A percentile compares a stretch with the other conserved stretches of the same genome.
phyloP scores from a whole-genome alignment of 1,284 basidiomycete genomes.

The Austroboletus niveus region DNA sequence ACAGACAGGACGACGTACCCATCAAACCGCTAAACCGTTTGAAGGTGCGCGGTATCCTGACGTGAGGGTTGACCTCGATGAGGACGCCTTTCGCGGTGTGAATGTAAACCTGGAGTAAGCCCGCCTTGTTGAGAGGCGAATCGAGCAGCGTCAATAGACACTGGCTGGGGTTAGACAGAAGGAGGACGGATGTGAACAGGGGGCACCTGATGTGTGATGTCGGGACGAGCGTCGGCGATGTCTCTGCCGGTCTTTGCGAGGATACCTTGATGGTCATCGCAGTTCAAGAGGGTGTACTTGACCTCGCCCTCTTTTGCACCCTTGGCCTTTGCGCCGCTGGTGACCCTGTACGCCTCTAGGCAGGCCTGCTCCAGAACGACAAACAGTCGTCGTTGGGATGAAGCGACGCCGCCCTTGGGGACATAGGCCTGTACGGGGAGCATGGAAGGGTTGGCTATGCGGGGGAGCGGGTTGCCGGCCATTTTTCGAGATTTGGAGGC shows the following conservation, averaged over 20 bases:
- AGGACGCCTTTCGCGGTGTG: slow-evolving; percentile 96
- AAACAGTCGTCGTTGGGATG: slow-evolving; percentile 74
- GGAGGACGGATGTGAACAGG: background rate
- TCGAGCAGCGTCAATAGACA: slow-evolving; percentile 96
- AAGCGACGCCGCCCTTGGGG: slow-evolving; percentile 57
- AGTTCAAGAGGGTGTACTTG: slow-evolving; percentile 97
- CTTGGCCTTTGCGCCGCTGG: slow-evolving; percentile 54
- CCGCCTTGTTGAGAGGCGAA: slow-evolving; percentile 97
- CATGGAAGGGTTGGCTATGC: slow-evolving; percentile 70
- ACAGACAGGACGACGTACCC: slow-evolving; percentile 59
- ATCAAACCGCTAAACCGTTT: slow-evolving; percentile 98
- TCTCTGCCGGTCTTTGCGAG: slow-evolving; percentile 97
- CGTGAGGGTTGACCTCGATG: slow-evolving; percentile 98
- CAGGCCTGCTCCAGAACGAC: slow-evolving; percentile 94
- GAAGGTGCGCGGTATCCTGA: slow-evolving; percentile 97
- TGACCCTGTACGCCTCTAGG: slow-evolving; percentile 92
- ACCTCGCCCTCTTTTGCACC: slow-evolving; percentile 69
- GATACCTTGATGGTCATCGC: slow-evolving; percentile 99
- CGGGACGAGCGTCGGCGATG: slow-evolving; percentile 96
- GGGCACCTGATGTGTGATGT: slow-evolving; percentile 96
- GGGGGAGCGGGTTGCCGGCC: slow-evolving; percentile 37
- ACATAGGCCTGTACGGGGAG: slow-evolving; percentile 80
- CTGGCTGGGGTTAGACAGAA: slow-evolving; percentile 38
- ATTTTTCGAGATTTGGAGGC: slow-evolving; percentile 46
- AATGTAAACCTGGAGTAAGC: slow-evolving; percentile 95